These are phyloP conservation scores for Malbranchea cinnamomea DNA, from an alignment of 2,329 filamentous ascomycete species.

Conservation along the genomic window DNA sequence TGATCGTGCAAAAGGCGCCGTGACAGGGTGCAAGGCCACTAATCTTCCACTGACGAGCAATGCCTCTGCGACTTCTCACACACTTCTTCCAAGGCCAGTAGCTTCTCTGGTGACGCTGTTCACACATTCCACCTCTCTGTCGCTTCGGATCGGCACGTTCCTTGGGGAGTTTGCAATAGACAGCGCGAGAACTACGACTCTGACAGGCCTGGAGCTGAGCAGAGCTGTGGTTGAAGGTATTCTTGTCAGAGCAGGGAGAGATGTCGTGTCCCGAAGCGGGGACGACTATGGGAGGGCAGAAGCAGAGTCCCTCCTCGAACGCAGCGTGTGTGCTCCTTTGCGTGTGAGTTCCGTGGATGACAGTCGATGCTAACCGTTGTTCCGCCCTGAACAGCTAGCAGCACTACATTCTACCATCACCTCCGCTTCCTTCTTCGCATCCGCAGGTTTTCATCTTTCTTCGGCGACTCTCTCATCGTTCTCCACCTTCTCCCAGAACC, in stretches of 20 bases:
- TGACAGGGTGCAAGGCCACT: too few species aligned
- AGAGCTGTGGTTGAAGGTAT: conserved; percentile 31
- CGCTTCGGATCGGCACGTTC: conserved; percentile 28
- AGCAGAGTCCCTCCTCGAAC: conserved; percentile 31
- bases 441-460: conserved; percentile 31
- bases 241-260: conserved; percentile 28
- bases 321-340: conserved; percentile 24
- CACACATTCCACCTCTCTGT: conserved; percentile 31
- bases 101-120: conserved; percentile 30
- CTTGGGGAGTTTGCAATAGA: conserved; percentile 30
- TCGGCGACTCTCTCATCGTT: conserved; percentile 29
- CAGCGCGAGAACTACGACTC: conserved; percentile 28
- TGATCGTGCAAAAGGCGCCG: too few species aligned
- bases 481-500: conserved; percentile 28
- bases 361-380: conserved; percentile 7
- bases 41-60: too few species aligned
- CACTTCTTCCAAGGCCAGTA: conserved; percentile 29
- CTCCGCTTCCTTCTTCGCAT: conserved; percentile 32
- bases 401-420: conserved; percentile 30
- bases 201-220: conserved; percentile 31
- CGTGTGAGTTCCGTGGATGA: background rate
- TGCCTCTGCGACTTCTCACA: too few species aligned
- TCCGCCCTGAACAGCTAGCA: conserved; percentile 21
- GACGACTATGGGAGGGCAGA: conserved; percentile 30
- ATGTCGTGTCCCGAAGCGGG: conserved; percentile 30